phyloP scores from a whole-genome alignment of 2,329 filamentous ascomycete genomes.

The Fusarium albosuccineum region DNA sequence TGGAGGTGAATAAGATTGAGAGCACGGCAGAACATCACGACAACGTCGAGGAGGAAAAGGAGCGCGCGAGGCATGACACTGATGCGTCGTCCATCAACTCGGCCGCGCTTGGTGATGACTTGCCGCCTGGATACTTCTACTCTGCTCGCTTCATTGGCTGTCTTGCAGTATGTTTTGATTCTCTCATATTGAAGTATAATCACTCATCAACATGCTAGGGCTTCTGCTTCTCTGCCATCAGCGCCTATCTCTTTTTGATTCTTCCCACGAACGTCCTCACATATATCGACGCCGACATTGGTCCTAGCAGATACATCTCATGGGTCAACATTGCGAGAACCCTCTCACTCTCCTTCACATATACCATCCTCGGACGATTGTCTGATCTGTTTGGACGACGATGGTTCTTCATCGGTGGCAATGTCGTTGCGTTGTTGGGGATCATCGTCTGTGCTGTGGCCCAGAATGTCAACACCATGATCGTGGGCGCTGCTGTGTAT shows the following conservation, averaged over 20 bases:
- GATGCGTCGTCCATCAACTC: constrained; percentile 52
- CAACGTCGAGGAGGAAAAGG: constrained; percentile 34
- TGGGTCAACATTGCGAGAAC: constrained; percentile 55
- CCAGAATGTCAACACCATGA: constrained; percentile 51
- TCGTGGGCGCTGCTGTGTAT: constrained; percentile 52
- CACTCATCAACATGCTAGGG: constrained; percentile 40
- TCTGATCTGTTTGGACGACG: constrained; percentile 56
- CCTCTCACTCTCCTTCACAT: constrained; percentile 52
- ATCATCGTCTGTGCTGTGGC: constrained; percentile 54
- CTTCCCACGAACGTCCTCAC: constrained; percentile 55
- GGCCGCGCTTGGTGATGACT: constrained; percentile 51
- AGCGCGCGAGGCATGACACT: constrained; percentile 17
- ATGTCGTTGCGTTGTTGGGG: constrained; percentile 52
- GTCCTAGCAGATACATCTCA: constrained; percentile 51
- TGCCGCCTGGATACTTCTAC: constrained; percentile 54
- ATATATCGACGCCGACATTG: constrained; percentile 55
- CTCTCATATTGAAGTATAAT: neutral
- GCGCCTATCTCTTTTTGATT: constrained; percentile 54
- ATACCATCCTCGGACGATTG: constrained; percentile 54
- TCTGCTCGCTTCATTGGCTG: constrained; percentile 52
- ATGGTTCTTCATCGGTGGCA: constrained; percentile 57
- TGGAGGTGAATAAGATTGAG: constrained; percentile 39
- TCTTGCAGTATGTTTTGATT: constrained; percentile 44
- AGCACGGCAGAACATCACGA: constrained; percentile 29
- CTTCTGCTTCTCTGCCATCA: constrained; percentile 54